Base-by-base conservation (phyloP, 2,329 filamentous ascomycete species). In the Aspergillus sp. region DNA sequence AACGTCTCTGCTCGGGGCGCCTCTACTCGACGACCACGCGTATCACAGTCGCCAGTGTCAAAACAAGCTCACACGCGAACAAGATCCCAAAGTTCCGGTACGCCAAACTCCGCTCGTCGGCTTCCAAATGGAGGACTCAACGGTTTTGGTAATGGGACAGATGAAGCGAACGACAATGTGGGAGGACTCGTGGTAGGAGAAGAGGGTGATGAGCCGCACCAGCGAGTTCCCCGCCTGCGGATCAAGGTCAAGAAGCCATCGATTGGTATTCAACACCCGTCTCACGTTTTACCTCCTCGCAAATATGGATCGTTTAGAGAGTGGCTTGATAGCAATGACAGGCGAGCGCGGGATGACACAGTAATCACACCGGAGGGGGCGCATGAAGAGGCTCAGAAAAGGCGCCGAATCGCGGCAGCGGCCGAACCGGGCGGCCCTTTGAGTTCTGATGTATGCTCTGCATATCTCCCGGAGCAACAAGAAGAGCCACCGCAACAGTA, bases 401-500 rank as follows among this genome's bases (percentile, higher is more conserved):
- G 95, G 18, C 65, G 86, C 58, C 85, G 86, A 32, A 86, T 96
- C 29, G 86, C 92, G 65, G 79, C 87, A 52, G 93, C 92, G 63
- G 86, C 87, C 3, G 82, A 90, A 68, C 85, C 87, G 5, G 93
- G 92, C 16, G 91, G 92, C 2, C 73, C 92, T 4, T 81, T 97
- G 29, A 92, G 89, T 54, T 79, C 83, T 56, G 86, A 87, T 60
- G 82, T 84, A 60, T 94, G 90, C 71, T 88, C 87, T 2, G 78
- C 89, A 24, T 95, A 90, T 67, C 82, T 87, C 18, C 90, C 90
- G 0, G 90, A 95, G 63, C 81, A 86, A 12, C 83, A 84, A 60
- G 87, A 91, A 58, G 90, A 96, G 67, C 90, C 90, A 0, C 85
- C 87, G 0, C 83, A 85, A 55, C 91, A 95, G 69, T 98, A 91